Base-by-base conservation (phyloP, 768 basidiomycete genomes). In the Trametes cingulata region DNA sequence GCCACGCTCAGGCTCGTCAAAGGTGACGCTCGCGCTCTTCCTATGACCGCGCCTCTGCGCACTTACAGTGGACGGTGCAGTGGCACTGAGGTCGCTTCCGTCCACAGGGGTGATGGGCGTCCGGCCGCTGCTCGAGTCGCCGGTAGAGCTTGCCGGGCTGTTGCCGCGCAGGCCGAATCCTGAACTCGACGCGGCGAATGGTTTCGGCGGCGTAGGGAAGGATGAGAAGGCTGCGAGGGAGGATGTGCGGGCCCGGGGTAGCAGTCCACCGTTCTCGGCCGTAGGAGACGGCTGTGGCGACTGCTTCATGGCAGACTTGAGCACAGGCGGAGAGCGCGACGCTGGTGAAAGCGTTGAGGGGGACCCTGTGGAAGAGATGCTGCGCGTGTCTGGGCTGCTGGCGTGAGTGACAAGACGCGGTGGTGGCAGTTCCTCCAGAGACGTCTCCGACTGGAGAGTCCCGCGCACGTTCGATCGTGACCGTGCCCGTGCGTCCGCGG, bases 61-160 rank as follows among this genome's bases (percentile, higher is more conserved):
- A 57, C 56, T 57, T 20, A 50, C 64, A 52, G 69, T 67, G 62
- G 68, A 61, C 46, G 64, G 48, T 27, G 66, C 43, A 12, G 51
- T 56, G 33, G 56, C 55, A 54, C 53, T 68, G 19, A 80, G 67
- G 35, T 93, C 91, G 64, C 90, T 91, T 24, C 90, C 91, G 67
- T 92, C 91, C 40, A 81, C 76, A 4, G 91, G 92, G 15, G 92
- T 93, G 47, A 88, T 76, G 12, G 91, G 92, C 17, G 82, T 80
- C 15, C 85, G 77, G 15, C 89, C 88, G 66, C 85, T 89, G 62
- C 90, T 93, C 60, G 91, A 92, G 69, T 88, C 91, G 7, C 91
- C 91, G 14, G 88, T 91, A 29, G 91, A 93, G 69, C 91, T 93
- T 13, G 88, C 87, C 13, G 91, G 91, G 67, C 90, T 91, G 60